Evolutionary conservation across 106 monocot species (phyloP), one percentile per base, ranked within the genome.

Genomic region (Xerophyta viscosa): DNA sequence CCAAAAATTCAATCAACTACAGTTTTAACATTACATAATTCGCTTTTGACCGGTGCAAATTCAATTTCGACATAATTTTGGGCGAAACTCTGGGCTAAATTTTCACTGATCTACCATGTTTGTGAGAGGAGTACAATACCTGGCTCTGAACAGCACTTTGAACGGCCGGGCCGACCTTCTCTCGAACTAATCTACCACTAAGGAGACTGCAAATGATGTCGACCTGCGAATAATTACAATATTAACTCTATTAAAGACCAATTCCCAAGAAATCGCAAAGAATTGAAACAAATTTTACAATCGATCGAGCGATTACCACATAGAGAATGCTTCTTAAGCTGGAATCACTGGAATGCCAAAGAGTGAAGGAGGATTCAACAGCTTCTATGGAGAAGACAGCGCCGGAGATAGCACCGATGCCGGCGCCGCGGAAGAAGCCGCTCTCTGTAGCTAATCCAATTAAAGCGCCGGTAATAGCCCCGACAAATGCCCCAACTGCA

Each of bases 321-420:
- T 72, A 79, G 33, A 83, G 48, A 20, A 88, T 24, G 46, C 78
- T 88, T 48, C 63, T 66, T 29, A 74, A 75, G 20, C 75, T 71
- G 0, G 80, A 81, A 14, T 77, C 71, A 64, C 58, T 66, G 23
- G 83, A 83, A 15, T 55, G 75, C 83, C 88, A 93, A 15, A 93
- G 61, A 24, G 68, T 76, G 20, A 87, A 10, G 59, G 71, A 93
- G 15, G 87, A 83, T 54, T 94, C 93, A n/a, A 88, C 81, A 20
- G 56, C 75, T 57, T 94, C 88, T 17, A 94, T 73, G 3, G 75
- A 88, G 80, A 88, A 94, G 43, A 94, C 81, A 15, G 88, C 93
- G 0, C 93, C 93, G 7, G 84, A 84, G 21, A 94, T 80, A 8
- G 88, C 93, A 14, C 93, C 93, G 37, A 88, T 81, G 22, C 71